A percentile compares a stretch with the other conserved stretches of the same genome.
phyloP scores from a whole-genome alignment of 495 filamentous ascomycete species.

The Diplogelasinospora grovesii region DNA sequence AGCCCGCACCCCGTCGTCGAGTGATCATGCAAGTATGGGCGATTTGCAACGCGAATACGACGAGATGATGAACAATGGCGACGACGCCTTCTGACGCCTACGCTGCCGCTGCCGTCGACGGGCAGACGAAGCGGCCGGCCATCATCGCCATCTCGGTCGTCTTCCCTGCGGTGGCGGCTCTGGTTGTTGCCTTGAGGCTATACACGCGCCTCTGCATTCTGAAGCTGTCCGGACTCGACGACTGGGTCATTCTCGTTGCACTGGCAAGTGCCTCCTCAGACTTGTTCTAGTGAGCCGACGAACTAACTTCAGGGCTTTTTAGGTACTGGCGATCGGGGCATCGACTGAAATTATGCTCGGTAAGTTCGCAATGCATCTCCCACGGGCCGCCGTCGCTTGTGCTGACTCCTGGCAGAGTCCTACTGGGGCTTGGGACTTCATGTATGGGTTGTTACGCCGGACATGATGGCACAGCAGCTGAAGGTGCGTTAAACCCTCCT shows the following conservation, averaged over 20 bases:
- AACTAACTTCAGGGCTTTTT: no score
- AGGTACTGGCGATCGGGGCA: constrained; percentile 14
- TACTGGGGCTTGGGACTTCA: constrained; percentile 15
- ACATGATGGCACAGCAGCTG: constrained; percentile 11
- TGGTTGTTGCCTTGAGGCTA: constrained; percentile 12
- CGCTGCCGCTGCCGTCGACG: no score
- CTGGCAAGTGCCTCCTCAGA: no score
- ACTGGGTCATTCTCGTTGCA: constrained; percentile 14
- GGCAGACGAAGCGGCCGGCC: constrained; percentile 12
- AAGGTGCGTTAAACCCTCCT: constrained; percentile 6
- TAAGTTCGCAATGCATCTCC: constrained; percentile 2
- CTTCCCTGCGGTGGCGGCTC: constrained; percentile 8
- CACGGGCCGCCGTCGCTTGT: neutral
- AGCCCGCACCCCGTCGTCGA: no score
- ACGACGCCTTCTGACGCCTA: no score
- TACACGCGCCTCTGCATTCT: constrained; percentile 17
- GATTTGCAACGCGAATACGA: no score
- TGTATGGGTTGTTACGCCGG: constrained; percentile 13
- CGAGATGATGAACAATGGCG: no score
- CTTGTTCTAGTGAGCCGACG: no score
- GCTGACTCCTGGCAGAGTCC: constrained; percentile 6
- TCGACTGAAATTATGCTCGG: constrained; percentile 14
- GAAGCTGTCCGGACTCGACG: constrained; percentile 13
- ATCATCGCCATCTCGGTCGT: constrained; percentile 13
- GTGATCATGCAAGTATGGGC: no score